A percentile compares a stretch with the other conserved stretches of the same genome.
Evolutionary conservation across 345 rosid species (phyloP).

Genomic region (Nasturtium officinale): DNA sequence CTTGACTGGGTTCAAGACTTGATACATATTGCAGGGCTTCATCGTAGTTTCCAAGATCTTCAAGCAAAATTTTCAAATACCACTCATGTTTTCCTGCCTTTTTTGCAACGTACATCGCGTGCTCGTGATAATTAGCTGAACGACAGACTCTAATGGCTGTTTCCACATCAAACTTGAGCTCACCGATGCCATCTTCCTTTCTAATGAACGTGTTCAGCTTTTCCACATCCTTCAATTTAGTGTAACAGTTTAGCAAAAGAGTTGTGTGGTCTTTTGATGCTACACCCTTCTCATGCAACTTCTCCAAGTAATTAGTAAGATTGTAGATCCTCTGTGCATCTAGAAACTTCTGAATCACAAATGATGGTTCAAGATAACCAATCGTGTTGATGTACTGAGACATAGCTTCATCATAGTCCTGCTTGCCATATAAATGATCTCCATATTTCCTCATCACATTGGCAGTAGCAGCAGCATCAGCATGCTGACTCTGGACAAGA

Average conservation of each 20-base stretch:
- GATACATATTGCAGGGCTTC: slow-evolving; percentile 92
- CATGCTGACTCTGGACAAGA: slow-evolving; percentile 98
- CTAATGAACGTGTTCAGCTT: slow-evolving; percentile 89
- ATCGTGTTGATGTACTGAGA: slow-evolving; percentile 88
- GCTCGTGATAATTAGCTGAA: slow-evolving; percentile 96
- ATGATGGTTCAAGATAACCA: slow-evolving; percentile 98
- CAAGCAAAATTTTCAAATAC: slow-evolving; percentile 91
- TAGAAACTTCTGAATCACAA: slow-evolving; percentile 95
- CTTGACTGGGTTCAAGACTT: slow-evolving; percentile 96
- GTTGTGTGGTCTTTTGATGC: slow-evolving; percentile 99
- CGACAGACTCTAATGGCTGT: slow-evolving; percentile 99
- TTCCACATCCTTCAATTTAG: slow-evolving; percentile 93
- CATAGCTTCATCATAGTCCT: slow-evolving; percentile 97
- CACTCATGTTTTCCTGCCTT: slow-evolving; percentile 97
- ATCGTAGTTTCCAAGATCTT: slow-evolving; percentile 90
- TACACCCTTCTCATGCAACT: slow-evolving; percentile 93
- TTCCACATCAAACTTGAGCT: slow-evolving; percentile 94
- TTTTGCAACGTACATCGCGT: slow-evolving; percentile 98
- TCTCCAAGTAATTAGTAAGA: slow-evolving; percentile 94
- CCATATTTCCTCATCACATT: slow-evolving; percentile 97
- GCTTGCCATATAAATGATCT: slow-evolving; percentile 91
- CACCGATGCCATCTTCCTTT: slow-evolving; percentile 88
- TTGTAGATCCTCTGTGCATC: slow-evolving; percentile 99
- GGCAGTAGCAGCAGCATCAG: slow-evolving; percentile 98
- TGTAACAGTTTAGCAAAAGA: slow-evolving; percentile 91